Base-by-base conservation (phyloP, 129 eudicot species). In the Artemisia annua region DNA sequence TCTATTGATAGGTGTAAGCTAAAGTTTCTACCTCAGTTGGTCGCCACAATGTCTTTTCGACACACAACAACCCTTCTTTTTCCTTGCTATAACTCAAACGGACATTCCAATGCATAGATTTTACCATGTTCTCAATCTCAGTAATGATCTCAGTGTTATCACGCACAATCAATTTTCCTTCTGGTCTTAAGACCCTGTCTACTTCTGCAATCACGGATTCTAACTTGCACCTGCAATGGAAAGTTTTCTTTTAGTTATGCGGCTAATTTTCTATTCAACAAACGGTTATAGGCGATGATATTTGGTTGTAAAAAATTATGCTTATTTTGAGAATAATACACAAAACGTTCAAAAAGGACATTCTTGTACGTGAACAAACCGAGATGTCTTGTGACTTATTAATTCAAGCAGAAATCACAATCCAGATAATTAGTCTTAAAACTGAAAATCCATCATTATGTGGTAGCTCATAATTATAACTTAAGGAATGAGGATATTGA, bases 91-190 rank as follows among this genome's bases (percentile, higher is more conserved):
- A 82, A 53, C 72, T 79, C 51, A 71, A 49, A 48, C 22, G 70
- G 61, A 87, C 64, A 46, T 76, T 87, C 92, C 92, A 87, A n/a
- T 82, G 86, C 61, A 87, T 77, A 24, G 89, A 81, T 76, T 84
- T 87, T 0, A 81, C 88, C 85, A 87, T 60, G 57, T 78, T 79
- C 67, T 84, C 85, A 24, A 87, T 54, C 79, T 84, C 85, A 6
- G 78, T 26, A 48, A 84, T 55, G 48, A 79, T 87, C 78, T 84
- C 87, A 14, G 57, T 64, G 17, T 84, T 80, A 63, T 87, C 92
- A n/a, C 89, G 82, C 16, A 87, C 85, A 3, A 87, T 81, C 35
- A 87, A 61, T 70, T 78, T 80, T 7, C 88, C 88, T 75, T 78
- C 73, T 11, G 92, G 89, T 61, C 89, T 81, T 56, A 87, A 75